phyloP scores from a whole-genome alignment of 2,329 filamentous ascomycete genomes.

The Metarhizium rileyi region DNA sequence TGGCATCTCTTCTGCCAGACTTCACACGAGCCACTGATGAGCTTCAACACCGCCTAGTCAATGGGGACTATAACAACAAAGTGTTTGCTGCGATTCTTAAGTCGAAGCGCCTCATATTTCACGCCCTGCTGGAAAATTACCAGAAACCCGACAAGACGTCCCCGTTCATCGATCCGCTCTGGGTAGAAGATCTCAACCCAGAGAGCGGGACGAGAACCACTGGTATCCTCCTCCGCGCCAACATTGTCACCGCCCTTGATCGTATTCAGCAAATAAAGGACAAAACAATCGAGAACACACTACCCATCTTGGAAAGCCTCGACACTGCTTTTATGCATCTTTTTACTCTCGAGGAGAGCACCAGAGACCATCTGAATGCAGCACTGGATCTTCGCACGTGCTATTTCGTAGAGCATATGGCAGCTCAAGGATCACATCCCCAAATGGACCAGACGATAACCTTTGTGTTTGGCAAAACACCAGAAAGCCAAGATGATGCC shows the following conservation, averaged over 20 bases:
- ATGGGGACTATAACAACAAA: neutral
- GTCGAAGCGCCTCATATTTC: neutral
- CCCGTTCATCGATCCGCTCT: constrained; percentile 20
- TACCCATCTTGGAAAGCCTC: constrained; percentile 21
- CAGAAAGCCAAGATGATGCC: constrained; percentile 1
- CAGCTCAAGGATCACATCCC: constrained; percentile 2
- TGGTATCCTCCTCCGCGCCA: constrained; percentile 20
- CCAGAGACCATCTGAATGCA: constrained; percentile 12
- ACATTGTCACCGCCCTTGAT: constrained; percentile 26
- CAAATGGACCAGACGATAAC: constrained; percentile 15
- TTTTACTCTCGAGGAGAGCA: constrained; percentile 14
- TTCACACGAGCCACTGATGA: constrained; percentile 3
- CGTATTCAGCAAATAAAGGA: constrained; percentile 12
- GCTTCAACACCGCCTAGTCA: constrained; percentile 3
- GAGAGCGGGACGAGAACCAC: neutral
- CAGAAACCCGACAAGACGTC: neutral
- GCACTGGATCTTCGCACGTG: constrained; percentile 29
- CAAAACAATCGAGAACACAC: constrained; percentile 7
- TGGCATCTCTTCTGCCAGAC: constrained; percentile 1
- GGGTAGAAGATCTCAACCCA: constrained; percentile 6
- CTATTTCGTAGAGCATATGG: constrained; percentile 20
- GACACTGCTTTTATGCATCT: constrained; percentile 21
- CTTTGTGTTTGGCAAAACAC: constrained; percentile 19
- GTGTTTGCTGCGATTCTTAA: constrained; percentile 1
- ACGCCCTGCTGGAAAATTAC: neutral